Evolutionary conservation across 2,329 filamentous ascomycete species (phyloP).

Genomic region (Endoconidiophora polonica): DNA sequence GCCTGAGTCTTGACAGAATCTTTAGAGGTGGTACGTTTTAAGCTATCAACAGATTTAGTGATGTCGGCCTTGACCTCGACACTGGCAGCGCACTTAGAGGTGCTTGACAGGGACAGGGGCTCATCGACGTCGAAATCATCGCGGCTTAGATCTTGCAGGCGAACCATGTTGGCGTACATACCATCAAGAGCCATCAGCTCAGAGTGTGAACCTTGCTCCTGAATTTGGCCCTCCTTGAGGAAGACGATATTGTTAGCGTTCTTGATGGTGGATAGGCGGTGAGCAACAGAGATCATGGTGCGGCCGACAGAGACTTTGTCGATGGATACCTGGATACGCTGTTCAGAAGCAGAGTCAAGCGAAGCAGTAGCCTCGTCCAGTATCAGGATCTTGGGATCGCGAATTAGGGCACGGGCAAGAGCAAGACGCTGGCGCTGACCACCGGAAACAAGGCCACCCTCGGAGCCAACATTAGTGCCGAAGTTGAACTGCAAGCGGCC

Average conservation of each 20-base stretch:
- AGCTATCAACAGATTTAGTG: conserved; percentile 21
- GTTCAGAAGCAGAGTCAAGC: conserved; percentile 41
- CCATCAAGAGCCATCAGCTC: conserved; percentile 35
- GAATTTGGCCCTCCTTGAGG: conserved; percentile 39
- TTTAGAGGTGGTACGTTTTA: conserved; percentile 24
- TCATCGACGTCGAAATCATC: conserved; percentile 18
- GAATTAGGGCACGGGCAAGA: conserved; percentile 39
- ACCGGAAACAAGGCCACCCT: conserved; percentile 38
- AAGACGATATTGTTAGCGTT: conserved; percentile 53
- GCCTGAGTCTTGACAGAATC: conserved; percentile 20
- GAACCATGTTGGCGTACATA: conserved; percentile 37
- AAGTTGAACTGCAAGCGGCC: conserved; percentile 35
- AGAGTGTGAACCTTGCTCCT: conserved; percentile 48
- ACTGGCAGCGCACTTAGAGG: conserved; percentile 18
- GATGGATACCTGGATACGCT: conserved; percentile 33
- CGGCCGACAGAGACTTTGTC: conserved; percentile 31
- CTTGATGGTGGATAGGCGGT: conserved; percentile 43
- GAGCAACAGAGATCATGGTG: conserved; percentile 51
- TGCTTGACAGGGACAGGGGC: conserved; percentile 19
- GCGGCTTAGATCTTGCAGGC: conserved; percentile 22
- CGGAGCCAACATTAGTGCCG: conserved; percentile 34
- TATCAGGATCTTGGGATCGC: conserved; percentile 39
- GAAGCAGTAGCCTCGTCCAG: conserved; percentile 46
- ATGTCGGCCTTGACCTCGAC: conserved; percentile 22
- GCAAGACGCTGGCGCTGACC: conserved; percentile 45